Evolutionary conservation across 169 alveolate genomes (phyloP), one percentile per base, ranked within the genome.

Genomic region (Plasmodium blacklocki): DNA sequence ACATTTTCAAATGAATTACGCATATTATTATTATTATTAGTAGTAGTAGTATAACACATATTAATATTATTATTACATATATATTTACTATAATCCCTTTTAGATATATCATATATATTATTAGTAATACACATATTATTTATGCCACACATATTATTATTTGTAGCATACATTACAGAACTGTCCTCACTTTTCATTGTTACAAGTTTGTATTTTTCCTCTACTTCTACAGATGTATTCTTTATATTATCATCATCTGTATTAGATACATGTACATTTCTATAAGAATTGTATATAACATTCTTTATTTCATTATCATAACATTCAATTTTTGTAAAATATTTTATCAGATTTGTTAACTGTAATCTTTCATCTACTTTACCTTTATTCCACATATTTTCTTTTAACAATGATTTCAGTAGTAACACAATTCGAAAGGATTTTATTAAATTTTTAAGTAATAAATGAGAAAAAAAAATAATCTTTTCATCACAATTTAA

Each of bases 281-380:
- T 64, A 43, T 6, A 9, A 5, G 19, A 18, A 23, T 15, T 8
- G 56, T 15, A 18, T 49, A 56, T 18, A 39, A 83, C 39, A 50
- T 49, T 86, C 56, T 75, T 70, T 12, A 86, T 64, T 32, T 86
- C 88, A 9, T 59, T 62, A 86, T 86, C 92, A 19, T 71, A 86
- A 54, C 64, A 86, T 64, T 86, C 92, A 26, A 86, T 86, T 50
- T 86, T 86, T 0, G 92, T 86, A 43, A 86, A 86, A 58, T 66
- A 72, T 66, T 62, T 70, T 50, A 86, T 47, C 56, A 86, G 9
- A 43, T 86, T 86, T 11, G 92, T 26, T 1, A 86, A 23, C 9
- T 71, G 14, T 5, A 21, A 71, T 86, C 59, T 86, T 26, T 86
- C 87, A 45, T 86, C 71, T 23, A 18, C 71, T 63, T 23, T 4